These are phyloP conservation scores for Pascua sp. DNA, from an alignment of 1,284 basidiomycete species.

Conservation along the genomic window DNA sequence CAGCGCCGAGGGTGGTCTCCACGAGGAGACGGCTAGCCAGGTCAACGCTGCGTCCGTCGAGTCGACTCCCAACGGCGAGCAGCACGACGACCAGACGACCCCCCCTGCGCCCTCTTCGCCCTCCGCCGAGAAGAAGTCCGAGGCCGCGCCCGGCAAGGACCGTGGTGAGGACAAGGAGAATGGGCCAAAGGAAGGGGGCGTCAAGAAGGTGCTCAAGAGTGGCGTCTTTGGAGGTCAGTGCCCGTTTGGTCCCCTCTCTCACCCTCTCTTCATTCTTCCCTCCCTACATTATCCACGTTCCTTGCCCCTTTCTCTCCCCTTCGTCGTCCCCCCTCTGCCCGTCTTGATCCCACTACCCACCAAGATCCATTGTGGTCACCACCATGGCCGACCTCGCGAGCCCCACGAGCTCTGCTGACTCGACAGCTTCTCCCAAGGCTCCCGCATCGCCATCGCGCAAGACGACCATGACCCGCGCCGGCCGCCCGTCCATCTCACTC, in stretches of 20 bases:
- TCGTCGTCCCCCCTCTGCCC: too few species aligned
- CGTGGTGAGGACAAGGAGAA: constrained; percentile 10
- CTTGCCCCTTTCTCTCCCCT: background rate
- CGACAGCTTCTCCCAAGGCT: constrained; percentile 12
- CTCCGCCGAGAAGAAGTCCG: background rate
- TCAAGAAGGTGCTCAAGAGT: constrained; percentile 42
- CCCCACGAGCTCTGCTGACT: background rate
- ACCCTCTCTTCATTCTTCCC: too few species aligned
- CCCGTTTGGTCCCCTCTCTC: too few species aligned
- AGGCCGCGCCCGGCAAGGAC: background rate
- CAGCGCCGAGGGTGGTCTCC: too few species aligned
- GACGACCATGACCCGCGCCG: constrained; percentile 2
- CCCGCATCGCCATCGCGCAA: constrained; percentile 13
- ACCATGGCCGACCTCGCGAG: background rate
- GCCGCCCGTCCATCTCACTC: constrained; percentile 13
- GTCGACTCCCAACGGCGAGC: too few species aligned
- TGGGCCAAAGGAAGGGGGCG: constrained; percentile 25
- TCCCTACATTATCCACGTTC: too few species aligned
- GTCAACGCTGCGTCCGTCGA: too few species aligned
- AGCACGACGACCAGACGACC: too few species aligned
- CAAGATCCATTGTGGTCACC: background rate
- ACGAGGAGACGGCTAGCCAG: too few species aligned
- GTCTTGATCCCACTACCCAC: background rate
- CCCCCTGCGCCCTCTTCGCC: too few species aligned
- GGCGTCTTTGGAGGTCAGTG: constrained; percentile 44